Evolutionary conservation across 495 filamentous ascomycete genomes (phyloP).

Genomic region (Cercophora sp.): DNA sequence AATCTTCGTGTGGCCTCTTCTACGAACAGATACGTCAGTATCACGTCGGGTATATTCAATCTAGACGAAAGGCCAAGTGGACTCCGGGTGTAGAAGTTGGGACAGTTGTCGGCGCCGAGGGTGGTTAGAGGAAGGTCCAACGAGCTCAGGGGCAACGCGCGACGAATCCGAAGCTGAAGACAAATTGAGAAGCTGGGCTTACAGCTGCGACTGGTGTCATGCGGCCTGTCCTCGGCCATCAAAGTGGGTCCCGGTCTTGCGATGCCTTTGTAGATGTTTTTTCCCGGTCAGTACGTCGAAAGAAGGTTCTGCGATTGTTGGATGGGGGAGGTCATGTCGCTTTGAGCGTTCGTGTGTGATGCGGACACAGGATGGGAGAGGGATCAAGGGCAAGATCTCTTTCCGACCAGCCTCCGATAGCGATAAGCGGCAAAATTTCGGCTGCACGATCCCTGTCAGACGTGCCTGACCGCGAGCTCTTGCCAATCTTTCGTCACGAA

Average conservation of each 20-base stretch:
- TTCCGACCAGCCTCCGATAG: slow-evolving; percentile 22
- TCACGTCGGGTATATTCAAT: neutral
- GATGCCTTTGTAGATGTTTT: neutral
- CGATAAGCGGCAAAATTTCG: slow-evolving; percentile 34
- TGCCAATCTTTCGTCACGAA: no score
- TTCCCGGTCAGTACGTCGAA: neutral
- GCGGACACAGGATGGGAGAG: slow-evolving; percentile 7
- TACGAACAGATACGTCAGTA: neutral
- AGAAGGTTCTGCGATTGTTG: neutral
- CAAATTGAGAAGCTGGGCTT: slow-evolving; percentile 11
- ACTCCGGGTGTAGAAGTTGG: neutral
- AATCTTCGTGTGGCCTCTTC: slow-evolving; percentile 24
- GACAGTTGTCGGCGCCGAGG: neutral
- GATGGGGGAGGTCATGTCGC: neutral
- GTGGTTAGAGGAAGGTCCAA: neutral
- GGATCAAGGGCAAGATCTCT: slow-evolving; percentile 26
- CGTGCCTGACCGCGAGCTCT: no score
- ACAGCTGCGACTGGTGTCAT: slow-evolving; percentile 24
- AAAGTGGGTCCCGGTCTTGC: neutral
- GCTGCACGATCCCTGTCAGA: no score
- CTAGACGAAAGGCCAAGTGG: neutral
- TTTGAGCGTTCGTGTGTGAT: neutral
- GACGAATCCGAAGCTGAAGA: neutral
- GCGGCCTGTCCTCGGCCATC: slow-evolving; percentile 9
- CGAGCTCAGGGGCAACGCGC: slow-evolving; percentile 1